These are phyloP conservation scores for Fusarium drepaniforme DNA, from an alignment of 2,329 filamentous ascomycete species.

Conservation along the genomic window DNA sequence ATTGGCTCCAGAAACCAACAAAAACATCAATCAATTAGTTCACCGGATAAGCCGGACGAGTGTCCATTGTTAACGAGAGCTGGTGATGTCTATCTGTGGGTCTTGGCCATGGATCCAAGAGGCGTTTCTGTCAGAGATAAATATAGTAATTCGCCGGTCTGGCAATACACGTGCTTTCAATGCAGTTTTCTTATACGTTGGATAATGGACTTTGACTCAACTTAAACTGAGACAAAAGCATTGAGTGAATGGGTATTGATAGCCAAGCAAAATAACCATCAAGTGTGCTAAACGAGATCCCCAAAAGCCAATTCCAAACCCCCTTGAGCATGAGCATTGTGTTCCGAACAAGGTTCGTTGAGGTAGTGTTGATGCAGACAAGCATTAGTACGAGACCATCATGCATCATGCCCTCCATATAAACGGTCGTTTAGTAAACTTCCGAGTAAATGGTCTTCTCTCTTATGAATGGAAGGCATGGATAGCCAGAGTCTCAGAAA, in stretches of 20 bases:
- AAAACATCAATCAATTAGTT: not conserved
- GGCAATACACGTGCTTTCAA: not conserved
- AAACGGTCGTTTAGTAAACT: not conserved
- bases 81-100: not conserved
- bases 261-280: not conserved
- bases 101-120: not conserved
- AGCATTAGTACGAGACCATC: not conserved
- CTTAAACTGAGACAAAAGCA: not conserved
- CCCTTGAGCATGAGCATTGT: not conserved
- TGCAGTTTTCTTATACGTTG: not conserved
- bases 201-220: not conserved
- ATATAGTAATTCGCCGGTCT: not conserved
- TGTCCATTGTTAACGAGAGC: not conserved
- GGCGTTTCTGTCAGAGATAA: not conserved
- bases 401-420: not conserved
- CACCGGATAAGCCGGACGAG: not conserved
- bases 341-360: not conserved
- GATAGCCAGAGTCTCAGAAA: not conserved
- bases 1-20: not conserved
- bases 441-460: not conserved
- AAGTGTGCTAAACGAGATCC: not conserved
- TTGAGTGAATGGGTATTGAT: not conserved
- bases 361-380: not conserved
- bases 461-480: not conserved
- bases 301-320: not conserved